A percentile compares a stretch with the other conserved stretches of the same genome.
Conservation (phyloP, 164 flowering plant genomes). For the Annona cherimola region DNA sequence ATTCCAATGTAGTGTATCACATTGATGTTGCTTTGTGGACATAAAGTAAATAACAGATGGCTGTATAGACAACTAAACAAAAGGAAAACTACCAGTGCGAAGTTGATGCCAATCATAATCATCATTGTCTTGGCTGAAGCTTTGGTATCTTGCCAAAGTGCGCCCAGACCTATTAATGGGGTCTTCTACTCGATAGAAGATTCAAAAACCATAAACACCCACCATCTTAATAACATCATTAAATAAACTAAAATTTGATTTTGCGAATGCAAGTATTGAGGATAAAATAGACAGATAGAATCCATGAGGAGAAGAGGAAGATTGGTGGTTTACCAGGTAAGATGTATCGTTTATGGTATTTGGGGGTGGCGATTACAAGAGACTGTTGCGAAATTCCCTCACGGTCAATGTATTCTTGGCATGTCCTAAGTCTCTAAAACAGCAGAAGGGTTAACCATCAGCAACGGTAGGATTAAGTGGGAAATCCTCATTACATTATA, state of each 20-base stretch:
- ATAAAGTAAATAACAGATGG: background rate
- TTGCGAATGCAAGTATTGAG: slow-evolving; percentile 50
- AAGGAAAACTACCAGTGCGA: slow-evolving; percentile 36
- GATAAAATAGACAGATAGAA: slow-evolving; percentile 3
- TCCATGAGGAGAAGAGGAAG: background rate
- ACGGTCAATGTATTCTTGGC: slow-evolving; percentile 69
- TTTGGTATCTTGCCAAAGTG: slow-evolving; percentile 33
- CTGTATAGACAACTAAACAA: background rate
- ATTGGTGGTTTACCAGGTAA: slow-evolving; percentile 55
- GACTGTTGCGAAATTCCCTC: slow-evolving; percentile 78
- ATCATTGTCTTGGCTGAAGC: slow-evolving; percentile 51
- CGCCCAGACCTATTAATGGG: slow-evolving; percentile 40
- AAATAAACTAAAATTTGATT: slow-evolving; percentile 16
- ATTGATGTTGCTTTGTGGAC: background rate
- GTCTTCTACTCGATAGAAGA: slow-evolving; percentile 47
- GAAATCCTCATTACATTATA: background rate
- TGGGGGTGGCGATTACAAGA: slow-evolving; percentile 58
- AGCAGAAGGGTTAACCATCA: background rate
- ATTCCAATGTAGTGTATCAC: background rate
- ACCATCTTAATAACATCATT: background rate
- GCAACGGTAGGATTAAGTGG: background rate
- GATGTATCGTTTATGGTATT: slow-evolving; percentile 74
- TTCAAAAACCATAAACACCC: background rate
- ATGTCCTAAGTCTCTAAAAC: slow-evolving; percentile 63
- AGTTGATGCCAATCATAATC: slow-evolving; percentile 56